Base-by-base conservation (phyloP, 2,329 filamentous ascomycete genomes). In the Alternaria arbusti region DNA sequence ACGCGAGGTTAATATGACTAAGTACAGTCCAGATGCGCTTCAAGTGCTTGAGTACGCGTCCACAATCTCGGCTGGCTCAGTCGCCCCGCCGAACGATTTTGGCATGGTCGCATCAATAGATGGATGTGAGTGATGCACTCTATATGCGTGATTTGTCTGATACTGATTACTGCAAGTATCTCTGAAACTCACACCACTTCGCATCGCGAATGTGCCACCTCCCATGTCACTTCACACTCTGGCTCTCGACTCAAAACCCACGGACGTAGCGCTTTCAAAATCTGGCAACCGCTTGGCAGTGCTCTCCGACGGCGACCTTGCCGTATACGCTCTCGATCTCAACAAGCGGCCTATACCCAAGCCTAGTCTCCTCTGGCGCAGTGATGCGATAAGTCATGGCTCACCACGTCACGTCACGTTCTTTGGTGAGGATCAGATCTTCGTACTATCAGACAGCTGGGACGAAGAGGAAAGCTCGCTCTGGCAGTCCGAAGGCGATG, bases 181-280 rank as follows among this genome's bases (percentile, higher is more conserved):
- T 4, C 80, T 98, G 62, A 97, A 96, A 76, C 80, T 98, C 49
- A 98, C 96, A 0, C 93, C 96, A 1, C 86, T 99, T 68, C 87
- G 92, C 66, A 86, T 90, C 54, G 91, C 93, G 12, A 97, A 96
- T 72, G 86, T 97, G 4, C 96, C 96, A 23, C 96, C 96, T 26
- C 96, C 96, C 1, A 97, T 98, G 94, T 89, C 93, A 15, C 85
- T 95, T 66, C 91, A 91, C 69, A 92, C 96, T 61, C 73, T 97
- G 17, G 73, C 82, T 12, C 80, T 91, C 26, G 83, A 87, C 13
- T 85, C 85, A 0, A 89, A 90, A 57, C 86, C 89, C 3, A 82
- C 92, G 17, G 94, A 97, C 80, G 88, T 96, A 55, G 88, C 90
- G 0, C 89, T 97, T 69, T 91, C 79, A 5, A 68, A 68, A 22